These are phyloP conservation scores for Pascua sp. DNA, from an alignment of 1,284 basidiomycete genomes.

Conservation along the genomic window DNA sequence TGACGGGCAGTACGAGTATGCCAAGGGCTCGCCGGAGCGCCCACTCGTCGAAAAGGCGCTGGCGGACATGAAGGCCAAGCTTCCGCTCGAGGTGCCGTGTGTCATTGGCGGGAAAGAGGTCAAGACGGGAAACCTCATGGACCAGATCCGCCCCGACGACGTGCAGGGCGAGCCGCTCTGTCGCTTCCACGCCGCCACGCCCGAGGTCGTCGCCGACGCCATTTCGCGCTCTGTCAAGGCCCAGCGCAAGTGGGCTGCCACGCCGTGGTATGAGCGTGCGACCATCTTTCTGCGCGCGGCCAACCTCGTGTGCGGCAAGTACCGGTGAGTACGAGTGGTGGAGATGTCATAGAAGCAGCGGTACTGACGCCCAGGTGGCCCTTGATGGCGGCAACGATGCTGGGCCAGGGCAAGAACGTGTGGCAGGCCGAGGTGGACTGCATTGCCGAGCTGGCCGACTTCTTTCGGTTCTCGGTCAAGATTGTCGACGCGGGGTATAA, in stretches of 20 bases:
- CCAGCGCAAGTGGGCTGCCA: slow-evolving; percentile 81
- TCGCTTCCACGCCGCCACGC: slow-evolving; percentile 82
- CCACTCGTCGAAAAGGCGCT: slow-evolving; percentile 69
- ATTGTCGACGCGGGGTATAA: slow-evolving; percentile 85
- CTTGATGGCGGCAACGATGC: slow-evolving; percentile 4
- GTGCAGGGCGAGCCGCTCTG: slow-evolving; percentile 74
- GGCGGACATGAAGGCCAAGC: slow-evolving; percentile 70
- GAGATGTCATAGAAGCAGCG: no score
- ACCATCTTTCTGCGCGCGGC: slow-evolving; percentile 97
- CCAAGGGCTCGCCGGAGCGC: slow-evolving; percentile 74
- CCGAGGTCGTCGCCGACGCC: slow-evolving; percentile 69
- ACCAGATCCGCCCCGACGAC: slow-evolving; percentile 76
- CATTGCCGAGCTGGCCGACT: slow-evolving; percentile 65
- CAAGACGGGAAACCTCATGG: slow-evolving; percentile 3
- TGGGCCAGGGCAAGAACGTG: slow-evolving; percentile 4
- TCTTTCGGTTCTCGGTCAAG: slow-evolving; percentile 86
- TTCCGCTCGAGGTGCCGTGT: slow-evolving; percentile 88
- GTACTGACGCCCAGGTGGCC: neutral
- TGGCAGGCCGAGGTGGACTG: slow-evolving; percentile 4
- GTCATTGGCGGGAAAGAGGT: slow-evolving; percentile 83
- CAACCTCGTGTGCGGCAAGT: slow-evolving; percentile 89
- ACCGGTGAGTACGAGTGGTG: slow-evolving; percentile 53
- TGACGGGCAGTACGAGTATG: slow-evolving; percentile 59
- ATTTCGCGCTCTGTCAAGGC: slow-evolving; percentile 84
- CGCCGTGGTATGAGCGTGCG: slow-evolving; percentile 93